A percentile compares a stretch with the other conserved stretches of the same genome.
Conservation (phyloP, 257 asterid genomes). For the Primulina eburnea region DNA sequence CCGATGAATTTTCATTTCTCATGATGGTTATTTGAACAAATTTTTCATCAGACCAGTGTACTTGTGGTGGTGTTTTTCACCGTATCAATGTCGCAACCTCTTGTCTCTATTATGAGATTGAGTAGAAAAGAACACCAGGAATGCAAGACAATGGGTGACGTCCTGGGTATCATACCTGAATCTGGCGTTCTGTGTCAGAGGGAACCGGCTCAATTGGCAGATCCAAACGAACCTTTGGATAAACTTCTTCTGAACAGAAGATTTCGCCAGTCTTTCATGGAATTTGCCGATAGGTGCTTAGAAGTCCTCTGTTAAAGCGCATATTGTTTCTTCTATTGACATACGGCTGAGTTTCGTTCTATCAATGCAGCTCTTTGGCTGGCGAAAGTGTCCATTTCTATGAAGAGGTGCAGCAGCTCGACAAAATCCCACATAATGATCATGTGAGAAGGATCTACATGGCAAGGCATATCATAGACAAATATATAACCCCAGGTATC, state of each 20-base stretch:
- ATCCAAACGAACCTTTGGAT: constrained; percentile 65
- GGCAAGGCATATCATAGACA: constrained; percentile 82
- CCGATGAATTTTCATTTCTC: background rate
- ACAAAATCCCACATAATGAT: constrained; percentile 57
- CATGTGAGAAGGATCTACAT: constrained; percentile 76
- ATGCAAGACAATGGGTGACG: constrained; percentile 63
- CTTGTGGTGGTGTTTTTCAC: constrained; percentile 78
- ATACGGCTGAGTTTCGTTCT: background rate
- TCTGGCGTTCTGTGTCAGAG: constrained; percentile 44
- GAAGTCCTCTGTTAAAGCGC: background rate
- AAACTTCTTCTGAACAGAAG: constrained; percentile 67
- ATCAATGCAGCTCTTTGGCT: constrained; percentile 62
- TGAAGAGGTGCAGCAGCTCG: constrained; percentile 78
- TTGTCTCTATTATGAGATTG: constrained; percentile 64
- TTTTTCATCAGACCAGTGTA: constrained; percentile 54
- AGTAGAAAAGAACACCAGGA: constrained; percentile 43
- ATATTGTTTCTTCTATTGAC: background rate
- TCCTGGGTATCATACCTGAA: constrained; percentile 58
- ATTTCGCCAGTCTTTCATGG: constrained; percentile 70
- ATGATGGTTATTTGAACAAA: constrained; percentile 11
- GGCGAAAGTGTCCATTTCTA: constrained; percentile 86
- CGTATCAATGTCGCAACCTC: constrained; percentile 71
- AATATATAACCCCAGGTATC: constrained; percentile 68
- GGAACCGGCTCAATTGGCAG: constrained; percentile 37
- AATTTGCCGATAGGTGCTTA: constrained; percentile 71